Conservation (phyloP, 768 basidiomycete genomes). For the Lactarius psammicola region DNA sequence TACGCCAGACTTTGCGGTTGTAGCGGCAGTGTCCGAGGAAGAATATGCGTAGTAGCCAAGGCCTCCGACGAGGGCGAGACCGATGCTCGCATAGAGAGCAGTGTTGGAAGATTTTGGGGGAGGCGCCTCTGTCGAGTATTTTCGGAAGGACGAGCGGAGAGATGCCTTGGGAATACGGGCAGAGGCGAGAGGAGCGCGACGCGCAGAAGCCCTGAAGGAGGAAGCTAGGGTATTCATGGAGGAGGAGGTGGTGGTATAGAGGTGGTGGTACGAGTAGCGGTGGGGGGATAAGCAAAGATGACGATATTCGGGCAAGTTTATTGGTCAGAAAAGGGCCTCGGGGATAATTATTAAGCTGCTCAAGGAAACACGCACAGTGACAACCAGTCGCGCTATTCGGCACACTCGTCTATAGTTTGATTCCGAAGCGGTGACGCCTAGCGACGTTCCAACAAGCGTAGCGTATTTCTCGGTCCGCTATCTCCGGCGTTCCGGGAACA, state of each 20-base stretch:
- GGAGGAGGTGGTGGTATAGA: not conserved
- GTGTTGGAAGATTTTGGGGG: slow-evolving; percentile 52
- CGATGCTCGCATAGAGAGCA: slow-evolving; percentile 58
- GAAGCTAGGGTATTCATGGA: slow-evolving; percentile 21
- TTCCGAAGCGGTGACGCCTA: too few relatives aligned
- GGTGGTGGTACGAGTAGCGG: not conserved
- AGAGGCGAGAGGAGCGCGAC: slow-evolving; percentile 26
- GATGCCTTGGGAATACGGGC: slow-evolving; percentile 20
- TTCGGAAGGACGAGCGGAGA: slow-evolving; percentile 49
- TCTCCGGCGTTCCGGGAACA: not conserved
- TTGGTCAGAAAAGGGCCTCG: not conserved
- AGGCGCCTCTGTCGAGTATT: slow-evolving; percentile 55
- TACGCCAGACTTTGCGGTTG: slow-evolving; percentile 57
- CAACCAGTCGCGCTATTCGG: too few relatives aligned
- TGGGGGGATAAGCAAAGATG: not conserved
- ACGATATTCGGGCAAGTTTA: not conserved
- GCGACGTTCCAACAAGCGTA: too few relatives aligned
- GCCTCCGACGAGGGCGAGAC: slow-evolving; percentile 56
- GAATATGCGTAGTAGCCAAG: slow-evolving; percentile 62
- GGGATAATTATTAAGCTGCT: too few relatives aligned
- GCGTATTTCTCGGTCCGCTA: not conserved
- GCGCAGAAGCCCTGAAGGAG: slow-evolving; percentile 24
- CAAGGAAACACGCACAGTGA: too few relatives aligned
- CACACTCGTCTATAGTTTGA: too few relatives aligned
- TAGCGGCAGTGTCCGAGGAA: slow-evolving; percentile 48